Base-by-base conservation (phyloP, 495 filamentous ascomycete species). In the Saxophila tyrrhenica region DNA sequence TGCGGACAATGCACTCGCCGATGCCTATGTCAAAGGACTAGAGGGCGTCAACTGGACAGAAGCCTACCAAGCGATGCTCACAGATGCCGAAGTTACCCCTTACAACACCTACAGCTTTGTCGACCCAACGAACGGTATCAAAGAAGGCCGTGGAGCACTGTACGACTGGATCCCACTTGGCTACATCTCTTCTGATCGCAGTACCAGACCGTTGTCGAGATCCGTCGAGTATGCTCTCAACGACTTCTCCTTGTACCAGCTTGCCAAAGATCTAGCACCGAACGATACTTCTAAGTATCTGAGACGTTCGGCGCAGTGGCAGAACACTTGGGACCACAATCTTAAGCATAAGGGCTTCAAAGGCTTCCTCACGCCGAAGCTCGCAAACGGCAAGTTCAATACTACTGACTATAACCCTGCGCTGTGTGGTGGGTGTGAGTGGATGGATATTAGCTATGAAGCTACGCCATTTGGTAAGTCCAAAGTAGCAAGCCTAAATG, bases 1-100 rank as follows among this genome's bases (percentile, higher is more conserved):
- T 44, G 68, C 66, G 10, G 68, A 70, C 55, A 67, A 66, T 50
- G 66, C 67, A 1, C 63, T 70, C 8, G 68, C 68, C 11, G 68
- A 70, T 50, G 68, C 68, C 3, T 70, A 70, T 50, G 65, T 70
- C 49, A 70, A 70, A 45, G 62, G 59, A 0, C 38, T 70, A 2
- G 1, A 42, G 11, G 57, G 45, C 10, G 62, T 70, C 52, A 67
- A 69, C 48, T 70, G 68, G 68, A 65, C 57, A 0, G 66, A 66
- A 19, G 67, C 59, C 3, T 70, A 69, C 51, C 54, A 59, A 8
- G 68, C 68, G 1, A 62, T 70, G 48, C 60, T 64, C 43, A 69
- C 60, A 25, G 62, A 69, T 42, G 67, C 67, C 0, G 64, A 65
- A 42, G 63, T 70, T 9, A 16, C 61, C 0, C 67, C 67, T 0